These are phyloP conservation scores for Trichosporon sp. DNA, from an alignment of 1,284 basidiomycete species.

Conservation along the genomic window DNA sequence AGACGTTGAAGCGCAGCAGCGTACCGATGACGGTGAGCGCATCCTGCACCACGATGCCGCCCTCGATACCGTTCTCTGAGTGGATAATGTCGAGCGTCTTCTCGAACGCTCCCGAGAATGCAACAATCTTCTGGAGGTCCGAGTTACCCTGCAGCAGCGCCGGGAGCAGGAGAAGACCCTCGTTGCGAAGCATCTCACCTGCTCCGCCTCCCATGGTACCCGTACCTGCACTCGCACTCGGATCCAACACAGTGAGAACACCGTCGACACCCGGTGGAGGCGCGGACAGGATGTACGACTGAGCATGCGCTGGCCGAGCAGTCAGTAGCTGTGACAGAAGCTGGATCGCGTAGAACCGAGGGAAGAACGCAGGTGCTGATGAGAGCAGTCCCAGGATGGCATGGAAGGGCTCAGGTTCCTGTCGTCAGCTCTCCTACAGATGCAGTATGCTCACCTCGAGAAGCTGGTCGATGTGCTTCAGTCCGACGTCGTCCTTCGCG, in stretches of 20 bases:
- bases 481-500: constrained; percentile 57
- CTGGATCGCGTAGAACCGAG: constrained; percentile 83
- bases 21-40: constrained; percentile 82
- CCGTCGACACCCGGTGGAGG: constrained; percentile 54
- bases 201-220: constrained; percentile 50
- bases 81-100: constrained; percentile 87
- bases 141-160: constrained; percentile 80
- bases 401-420: constrained; percentile 68
- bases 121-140: constrained; percentile 95
- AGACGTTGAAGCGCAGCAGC: constrained; percentile 86
- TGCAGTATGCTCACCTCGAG: constrained; percentile 40
- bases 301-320: constrained; percentile 76
- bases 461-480: constrained; percentile 57
- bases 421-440: not conserved
- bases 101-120: constrained; percentile 97
- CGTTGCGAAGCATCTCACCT: constrained; percentile 58
- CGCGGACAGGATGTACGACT: constrained; percentile 75
- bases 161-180: constrained; percentile 80
- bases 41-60: constrained; percentile 83
- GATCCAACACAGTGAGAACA: constrained; percentile 51
- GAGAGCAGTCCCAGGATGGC: constrained; percentile 76
- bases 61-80: constrained; percentile 87
- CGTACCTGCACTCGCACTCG: constrained; percentile 35
- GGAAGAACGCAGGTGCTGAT: constrained; percentile 68
- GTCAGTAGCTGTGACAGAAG: constrained; percentile 76